Percentiles rank a stretch among this genome's conserved stretches.
Evolutionary conservation across 139 green algal genomes (phyloP).

Genomic region (Mychonastes homosphaera): DNA sequence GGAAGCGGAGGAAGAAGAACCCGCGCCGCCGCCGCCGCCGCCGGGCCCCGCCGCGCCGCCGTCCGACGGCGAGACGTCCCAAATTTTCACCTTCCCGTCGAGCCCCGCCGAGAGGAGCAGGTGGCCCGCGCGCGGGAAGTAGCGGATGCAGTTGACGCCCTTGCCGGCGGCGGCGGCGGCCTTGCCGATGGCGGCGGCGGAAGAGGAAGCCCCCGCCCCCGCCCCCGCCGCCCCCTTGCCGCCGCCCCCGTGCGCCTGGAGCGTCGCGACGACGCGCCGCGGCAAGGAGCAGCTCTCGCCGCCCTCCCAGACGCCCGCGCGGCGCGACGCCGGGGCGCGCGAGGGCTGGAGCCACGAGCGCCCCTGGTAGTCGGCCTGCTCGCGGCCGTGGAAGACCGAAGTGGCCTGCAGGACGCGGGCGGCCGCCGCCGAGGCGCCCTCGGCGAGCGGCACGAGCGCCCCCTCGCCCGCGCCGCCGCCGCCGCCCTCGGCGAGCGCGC

Average conservation of each 20-base stretch:
- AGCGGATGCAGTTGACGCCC: slow-evolving; percentile 81
- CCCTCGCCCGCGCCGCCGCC: background rate
- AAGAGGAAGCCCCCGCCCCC: background rate
- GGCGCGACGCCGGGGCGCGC: slow-evolving; percentile 29
- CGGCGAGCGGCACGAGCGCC: background rate
- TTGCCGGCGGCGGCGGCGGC: no score
- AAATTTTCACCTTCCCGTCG: slow-evolving; percentile 82
- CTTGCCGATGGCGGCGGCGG: no score
- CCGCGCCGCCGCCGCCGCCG: no score
- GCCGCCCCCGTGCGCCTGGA: slow-evolving; percentile 82
- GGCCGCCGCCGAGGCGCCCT: background rate
- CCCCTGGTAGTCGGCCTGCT: slow-evolving; percentile 61
- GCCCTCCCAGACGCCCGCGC: no score
- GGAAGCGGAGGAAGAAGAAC: no score
- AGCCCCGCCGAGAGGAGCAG: slow-evolving; percentile 81
- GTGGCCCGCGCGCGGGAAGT: slow-evolving; percentile 87
- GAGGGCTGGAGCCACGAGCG: slow-evolving; percentile 34
- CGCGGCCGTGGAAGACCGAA: slow-evolving; percentile 70
- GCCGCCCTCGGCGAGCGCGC: background rate
- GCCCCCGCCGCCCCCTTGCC: background rate
- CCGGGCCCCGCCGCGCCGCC: no score
- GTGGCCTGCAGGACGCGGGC: slow-evolving; percentile 17
- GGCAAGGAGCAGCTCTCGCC: slow-evolving; percentile 78
- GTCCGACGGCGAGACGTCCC: slow-evolving; percentile 94
- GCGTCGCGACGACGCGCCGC: slow-evolving; percentile 87